Conservation (phyloP, 2,329 filamentous ascomycete species). For the Arthrobotrys sinensis region DNA sequence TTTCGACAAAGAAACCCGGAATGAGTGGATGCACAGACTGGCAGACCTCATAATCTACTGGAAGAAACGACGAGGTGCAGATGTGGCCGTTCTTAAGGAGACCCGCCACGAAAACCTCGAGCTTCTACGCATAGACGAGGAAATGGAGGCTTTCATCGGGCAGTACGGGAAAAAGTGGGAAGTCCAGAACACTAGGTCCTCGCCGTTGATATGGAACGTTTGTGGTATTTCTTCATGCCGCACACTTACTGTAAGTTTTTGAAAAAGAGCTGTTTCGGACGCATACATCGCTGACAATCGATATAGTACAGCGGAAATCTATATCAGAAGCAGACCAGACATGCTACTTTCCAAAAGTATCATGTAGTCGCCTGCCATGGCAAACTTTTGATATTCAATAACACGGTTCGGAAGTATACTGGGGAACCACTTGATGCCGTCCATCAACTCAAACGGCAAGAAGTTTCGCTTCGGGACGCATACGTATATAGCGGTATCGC, state of each 20-base stretch:
- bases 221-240: constrained; percentile 77
- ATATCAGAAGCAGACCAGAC: constrained; percentile 76
- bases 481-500: constrained; percentile 72
- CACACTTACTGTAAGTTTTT: constrained; percentile 70
- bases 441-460: constrained; percentile 75
- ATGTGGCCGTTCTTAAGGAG: constrained; percentile 74
- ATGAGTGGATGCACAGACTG: constrained; percentile 76
- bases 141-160: constrained; percentile 76
- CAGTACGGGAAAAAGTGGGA: constrained; percentile 80
- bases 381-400: constrained; percentile 76
- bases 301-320: constrained; percentile 74
- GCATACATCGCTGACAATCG: constrained; percentile 4
- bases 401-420: constrained; percentile 72
- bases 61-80: constrained; percentile 73
- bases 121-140: constrained; percentile 76
- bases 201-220: constrained; percentile 77
- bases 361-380: constrained; percentile 75
- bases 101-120: constrained; percentile 74
- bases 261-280: not conserved
- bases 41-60: constrained; percentile 75
- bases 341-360: constrained; percentile 75
- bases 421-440: constrained; percentile 75
- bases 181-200: constrained; percentile 76
- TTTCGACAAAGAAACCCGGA: constrained; percentile 73
- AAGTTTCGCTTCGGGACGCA: constrained; percentile 68